phyloP scores from a whole-genome alignment of 768 basidiomycete genomes.

The Collybia mongolica region DNA sequence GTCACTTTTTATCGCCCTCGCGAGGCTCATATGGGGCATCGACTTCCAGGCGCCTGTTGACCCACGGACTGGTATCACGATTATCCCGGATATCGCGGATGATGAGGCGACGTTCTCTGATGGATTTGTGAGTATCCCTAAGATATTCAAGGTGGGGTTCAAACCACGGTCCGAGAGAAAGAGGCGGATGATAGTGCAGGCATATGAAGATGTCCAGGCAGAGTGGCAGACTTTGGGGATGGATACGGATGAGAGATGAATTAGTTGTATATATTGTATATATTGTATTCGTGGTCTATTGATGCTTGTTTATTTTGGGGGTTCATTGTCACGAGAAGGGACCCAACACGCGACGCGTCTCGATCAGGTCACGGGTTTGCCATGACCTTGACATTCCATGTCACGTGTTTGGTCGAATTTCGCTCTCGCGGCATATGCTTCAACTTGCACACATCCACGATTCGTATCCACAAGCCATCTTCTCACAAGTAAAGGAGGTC shows the following conservation, averaged over 20 bases:
- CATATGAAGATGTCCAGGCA: slow-evolving; percentile 13
- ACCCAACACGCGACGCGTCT: too few species aligned
- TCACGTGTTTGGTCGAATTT: too few species aligned
- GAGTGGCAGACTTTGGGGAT: slow-evolving; percentile 12
- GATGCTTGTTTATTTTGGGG: too few species aligned
- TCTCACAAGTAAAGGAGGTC: too few species aligned
- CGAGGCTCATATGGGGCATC: slow-evolving; percentile 16
- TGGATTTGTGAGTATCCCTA: slow-evolving; percentile 14
- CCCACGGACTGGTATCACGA: slow-evolving; percentile 11
- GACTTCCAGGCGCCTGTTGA: slow-evolving; percentile 15
- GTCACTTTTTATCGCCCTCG: slow-evolving; percentile 14
- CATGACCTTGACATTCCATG: too few species aligned
- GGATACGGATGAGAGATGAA: slow-evolving; percentile 1
- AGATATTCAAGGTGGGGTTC: slow-evolving; percentile 13
- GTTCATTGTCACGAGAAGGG: too few species aligned
- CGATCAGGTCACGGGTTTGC: too few species aligned
- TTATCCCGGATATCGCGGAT: slow-evolving; percentile 16
- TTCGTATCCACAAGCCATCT: too few species aligned
- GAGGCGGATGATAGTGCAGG: slow-evolving; percentile 8
- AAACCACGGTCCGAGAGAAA: slow-evolving; percentile 13
- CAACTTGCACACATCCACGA: too few species aligned
- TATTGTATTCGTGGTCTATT: too few species aligned
- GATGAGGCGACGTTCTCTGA: slow-evolving; percentile 15
- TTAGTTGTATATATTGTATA: not conserved
- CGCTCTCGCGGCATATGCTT: too few species aligned